Base-by-base conservation (phyloP, 2,329 filamentous ascomycete species). In the Colletotrichum horii region DNA sequence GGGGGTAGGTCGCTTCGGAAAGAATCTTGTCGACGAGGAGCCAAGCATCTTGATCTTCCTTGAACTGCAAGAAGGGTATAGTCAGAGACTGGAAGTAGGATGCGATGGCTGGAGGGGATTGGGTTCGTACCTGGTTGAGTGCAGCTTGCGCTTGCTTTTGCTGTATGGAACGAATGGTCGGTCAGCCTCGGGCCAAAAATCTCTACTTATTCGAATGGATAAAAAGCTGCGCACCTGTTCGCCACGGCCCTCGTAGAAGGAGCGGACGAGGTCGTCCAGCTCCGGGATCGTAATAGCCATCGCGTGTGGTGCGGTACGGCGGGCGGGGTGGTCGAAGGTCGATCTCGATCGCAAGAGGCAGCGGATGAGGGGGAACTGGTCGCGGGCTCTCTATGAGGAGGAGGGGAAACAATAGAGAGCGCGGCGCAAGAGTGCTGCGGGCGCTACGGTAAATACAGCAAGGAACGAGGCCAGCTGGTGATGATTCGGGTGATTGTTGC, bases 1-100 rank as follows among this genome's bases (percentile, higher is more conserved):
- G 96, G 70, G 95, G 93, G 84, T 98, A 98, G 84, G 94, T 94
- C 78, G 97, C 95, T 85, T 98, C 94, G 86, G 96, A 94, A 77
- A 99, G 91, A 82, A 99, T 98, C 88, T 98, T 96, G 84, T 98
- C 97, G 81, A 98, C 97, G 84, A 98, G 92, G 79, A 98, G 91
- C 97, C 97, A 99, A 76, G 97, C 94, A 88, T 99, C 97, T 74
- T 96, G 96, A 83, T 98, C 98, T 89, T 98, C 97, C 87, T 98
- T 98, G 91, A 99, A 99, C 95, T 98, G 77, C 60, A 76, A 77
- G 28, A 70, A 77, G 79, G 32, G 79, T 86, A 74, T 85, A 80
- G 76, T 70, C 77, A 79, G 71, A 52, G 61, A 38, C 62, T 60
- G 66, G 26, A 60, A 5, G 16, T 12, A 28, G 34, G 12, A 28